Percentiles rank a stretch among this genome's conserved stretches.
phyloP scores from a whole-genome alignment of 2,329 filamentous ascomycete genomes.

The Teratosphaeria pseudoeucalypti region DNA sequence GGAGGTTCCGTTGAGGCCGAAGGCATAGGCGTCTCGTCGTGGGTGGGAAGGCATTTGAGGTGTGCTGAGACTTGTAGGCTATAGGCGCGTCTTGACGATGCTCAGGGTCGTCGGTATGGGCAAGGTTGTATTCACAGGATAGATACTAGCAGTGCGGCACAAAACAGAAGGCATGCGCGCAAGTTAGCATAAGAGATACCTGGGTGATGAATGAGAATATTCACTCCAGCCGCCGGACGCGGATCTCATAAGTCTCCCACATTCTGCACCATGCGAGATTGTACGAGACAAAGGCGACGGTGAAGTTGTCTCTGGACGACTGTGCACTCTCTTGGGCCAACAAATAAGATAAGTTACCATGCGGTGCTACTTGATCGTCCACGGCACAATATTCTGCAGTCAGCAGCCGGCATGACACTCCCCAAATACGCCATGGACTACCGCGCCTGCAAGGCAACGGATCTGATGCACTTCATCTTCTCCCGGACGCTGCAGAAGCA shows the following conservation, averaged over 20 bases:
- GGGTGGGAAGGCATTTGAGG: neutral
- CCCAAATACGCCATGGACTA: neutral
- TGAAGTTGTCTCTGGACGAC: no score
- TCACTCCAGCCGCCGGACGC: neutral
- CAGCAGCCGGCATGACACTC: neutral
- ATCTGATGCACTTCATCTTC: neutral
- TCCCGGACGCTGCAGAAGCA: neutral
- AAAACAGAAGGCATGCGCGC: neutral
- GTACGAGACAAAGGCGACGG: no score
- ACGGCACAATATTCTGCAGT: neutral
- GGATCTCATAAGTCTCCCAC: neutral
- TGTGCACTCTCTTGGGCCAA: no score
- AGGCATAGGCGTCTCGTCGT: neutral
- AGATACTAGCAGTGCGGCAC: neutral
- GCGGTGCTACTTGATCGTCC: no score
- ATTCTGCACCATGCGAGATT: neutral
- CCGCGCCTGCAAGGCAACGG: neutral
- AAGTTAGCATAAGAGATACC: neutral
- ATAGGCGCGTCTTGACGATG: neutral
- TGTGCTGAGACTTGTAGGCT: neutral
- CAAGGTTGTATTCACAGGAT: neutral
- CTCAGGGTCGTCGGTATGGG: neutral
- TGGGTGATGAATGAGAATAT: neutral
- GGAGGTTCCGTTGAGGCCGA: constrained; percentile 6
- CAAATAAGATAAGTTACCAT: no score